Conservation (phyloP, 306 rosid species). For the Oxytropis ochrocephala region DNA sequence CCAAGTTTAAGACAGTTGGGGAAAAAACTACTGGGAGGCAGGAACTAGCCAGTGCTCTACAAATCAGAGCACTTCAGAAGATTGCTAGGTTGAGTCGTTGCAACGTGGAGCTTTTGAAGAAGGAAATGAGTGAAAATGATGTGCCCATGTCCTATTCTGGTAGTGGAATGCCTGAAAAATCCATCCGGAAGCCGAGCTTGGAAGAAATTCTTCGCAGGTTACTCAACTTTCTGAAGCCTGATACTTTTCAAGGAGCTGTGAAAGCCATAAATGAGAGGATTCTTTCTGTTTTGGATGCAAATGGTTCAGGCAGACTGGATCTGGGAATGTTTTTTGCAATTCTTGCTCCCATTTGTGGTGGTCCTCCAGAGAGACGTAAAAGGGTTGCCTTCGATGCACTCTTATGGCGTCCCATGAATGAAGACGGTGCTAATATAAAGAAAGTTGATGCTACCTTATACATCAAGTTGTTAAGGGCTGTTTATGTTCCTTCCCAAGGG, state of each 20-base stretch:
- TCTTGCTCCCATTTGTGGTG: conserved; percentile 89
- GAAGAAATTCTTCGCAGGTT: conserved; percentile 85
- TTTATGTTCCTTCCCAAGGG: conserved; percentile 69
- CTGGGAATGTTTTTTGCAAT: conserved; percentile 83
- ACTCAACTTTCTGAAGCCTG: conserved; percentile 76
- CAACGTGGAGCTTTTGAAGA: conserved; percentile 71
- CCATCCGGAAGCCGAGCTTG: conserved; percentile 84
- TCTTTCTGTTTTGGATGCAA: conserved; percentile 75
- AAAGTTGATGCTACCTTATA: conserved; percentile 58
- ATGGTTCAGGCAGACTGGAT: conserved; percentile 84
- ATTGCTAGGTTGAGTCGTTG: conserved; percentile 85
- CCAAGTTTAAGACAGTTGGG: conserved; percentile 67
- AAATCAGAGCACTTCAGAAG: conserved; percentile 84
- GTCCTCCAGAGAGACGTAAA: conserved; percentile 79
- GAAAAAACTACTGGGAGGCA: conserved; percentile 68
- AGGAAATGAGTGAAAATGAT: conserved; percentile 80
- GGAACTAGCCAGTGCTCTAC: conserved; percentile 61
- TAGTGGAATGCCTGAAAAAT: conserved; percentile 72
- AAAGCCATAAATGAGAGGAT: conserved; percentile 91
- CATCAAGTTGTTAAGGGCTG: conserved; percentile 71
- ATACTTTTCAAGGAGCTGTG: conserved; percentile 94
- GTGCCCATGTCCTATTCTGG: conserved; percentile 90
- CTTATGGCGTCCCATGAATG: conserved; percentile 90
- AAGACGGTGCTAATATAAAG: conserved; percentile 59
- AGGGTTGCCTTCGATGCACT: conserved; percentile 84